phyloP scores from a whole-genome alignment of 139 green algal genomes.

The Tetraselmis striata region DNA sequence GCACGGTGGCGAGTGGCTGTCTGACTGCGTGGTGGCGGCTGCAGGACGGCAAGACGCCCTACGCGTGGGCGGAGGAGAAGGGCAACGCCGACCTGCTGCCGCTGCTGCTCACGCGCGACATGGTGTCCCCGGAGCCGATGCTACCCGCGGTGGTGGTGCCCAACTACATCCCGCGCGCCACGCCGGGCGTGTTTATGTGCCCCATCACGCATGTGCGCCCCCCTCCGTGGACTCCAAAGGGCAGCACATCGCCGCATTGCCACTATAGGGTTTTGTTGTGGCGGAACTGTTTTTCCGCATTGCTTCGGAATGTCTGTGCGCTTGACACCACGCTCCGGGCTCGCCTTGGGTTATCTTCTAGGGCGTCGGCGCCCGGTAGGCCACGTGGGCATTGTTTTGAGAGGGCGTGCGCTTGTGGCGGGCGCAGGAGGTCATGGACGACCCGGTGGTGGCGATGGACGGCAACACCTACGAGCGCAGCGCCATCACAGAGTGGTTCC shows the following conservation, averaged over 20 bases:
- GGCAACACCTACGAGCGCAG: neutral
- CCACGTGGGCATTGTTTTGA: too few relatives aligned
- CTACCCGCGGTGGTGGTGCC: neutral
- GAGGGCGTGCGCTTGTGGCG: neutral
- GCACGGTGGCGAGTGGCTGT: too few relatives aligned
- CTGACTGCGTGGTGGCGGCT: neutral
- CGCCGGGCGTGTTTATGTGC: neutral
- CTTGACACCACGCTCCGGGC: too few relatives aligned
- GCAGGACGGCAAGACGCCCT: neutral
- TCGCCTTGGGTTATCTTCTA: too few relatives aligned
- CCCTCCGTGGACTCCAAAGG: too few relatives aligned
- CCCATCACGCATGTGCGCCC: neutral
- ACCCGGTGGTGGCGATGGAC: neutral
- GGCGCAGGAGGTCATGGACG: neutral
- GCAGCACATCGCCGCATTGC: too few relatives aligned
- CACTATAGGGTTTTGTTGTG: too few relatives aligned
- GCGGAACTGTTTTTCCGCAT: too few relatives aligned
- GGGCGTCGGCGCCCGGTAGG: too few relatives aligned
- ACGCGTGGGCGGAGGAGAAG: neutral
- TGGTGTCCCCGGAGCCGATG: neutral
- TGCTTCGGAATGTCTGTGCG: too few relatives aligned
- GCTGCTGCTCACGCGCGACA: neutral
- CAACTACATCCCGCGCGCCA: neutral
- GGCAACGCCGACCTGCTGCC: neutral
- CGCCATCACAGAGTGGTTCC: neutral